Evolutionary conservation across 2,329 filamentous ascomycete genomes (phyloP).

Genomic region (Magnaporthiopsis poae): DNA sequence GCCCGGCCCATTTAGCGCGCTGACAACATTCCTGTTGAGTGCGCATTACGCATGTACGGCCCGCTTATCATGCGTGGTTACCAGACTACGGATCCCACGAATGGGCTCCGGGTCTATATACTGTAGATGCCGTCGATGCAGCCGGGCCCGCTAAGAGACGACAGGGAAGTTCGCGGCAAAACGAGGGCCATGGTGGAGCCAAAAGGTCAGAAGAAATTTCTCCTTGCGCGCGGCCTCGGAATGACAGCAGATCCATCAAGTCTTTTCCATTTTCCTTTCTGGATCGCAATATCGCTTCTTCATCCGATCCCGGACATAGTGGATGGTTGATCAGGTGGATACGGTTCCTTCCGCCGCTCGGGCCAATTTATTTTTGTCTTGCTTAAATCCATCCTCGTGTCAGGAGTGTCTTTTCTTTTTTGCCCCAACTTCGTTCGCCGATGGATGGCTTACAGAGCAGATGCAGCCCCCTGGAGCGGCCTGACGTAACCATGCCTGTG

Average conservation of each 20-base stretch:
- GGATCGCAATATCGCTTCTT: neutral
- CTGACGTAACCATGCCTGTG: neutral
- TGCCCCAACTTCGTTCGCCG: neutral
- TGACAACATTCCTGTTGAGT: neutral
- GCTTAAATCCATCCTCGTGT: neutral
- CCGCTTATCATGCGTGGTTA: no score
- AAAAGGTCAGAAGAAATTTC: neutral
- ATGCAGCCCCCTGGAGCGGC: neutral
- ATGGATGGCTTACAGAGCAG: neutral
- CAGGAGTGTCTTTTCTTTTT: neutral
- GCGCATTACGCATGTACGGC: neutral
- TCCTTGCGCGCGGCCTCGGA: neutral
- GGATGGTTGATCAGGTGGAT: no score
- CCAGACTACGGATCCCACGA: no score
- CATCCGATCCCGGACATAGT: neutral
- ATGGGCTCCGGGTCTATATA: no score
- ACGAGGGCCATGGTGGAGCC: neutral
- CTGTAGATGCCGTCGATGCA: no score
- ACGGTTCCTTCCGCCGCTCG: neutral
- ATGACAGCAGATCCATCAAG: neutral
- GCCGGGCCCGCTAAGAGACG: neutral
- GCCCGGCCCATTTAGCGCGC: no score
- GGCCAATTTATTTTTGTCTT: neutral
- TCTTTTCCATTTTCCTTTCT: neutral
- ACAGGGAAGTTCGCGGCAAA: neutral